Base-by-base conservation (phyloP, 805 yeast species). In the Metschnikowia santaceciliae region DNA sequence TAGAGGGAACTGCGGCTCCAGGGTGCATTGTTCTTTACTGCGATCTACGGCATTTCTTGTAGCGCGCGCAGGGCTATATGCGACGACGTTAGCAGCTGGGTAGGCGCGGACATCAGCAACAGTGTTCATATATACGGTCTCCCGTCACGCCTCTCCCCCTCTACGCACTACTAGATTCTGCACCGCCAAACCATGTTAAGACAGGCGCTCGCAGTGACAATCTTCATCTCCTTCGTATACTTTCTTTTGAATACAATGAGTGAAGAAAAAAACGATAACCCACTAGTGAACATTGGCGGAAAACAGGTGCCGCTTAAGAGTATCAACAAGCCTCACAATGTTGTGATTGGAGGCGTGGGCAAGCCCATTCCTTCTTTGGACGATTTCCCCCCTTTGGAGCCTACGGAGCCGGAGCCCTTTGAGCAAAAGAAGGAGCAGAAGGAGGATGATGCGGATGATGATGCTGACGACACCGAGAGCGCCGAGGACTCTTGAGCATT, bases 301-400 rank as follows among this genome's bases (percentile, higher is more conserved):
- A 63, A 61, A 49, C 58, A 57, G 49, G 74, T 74, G 10, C 78
- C 77, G 6, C 67, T 70, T 51, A 59, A 57, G 44, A 47, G 47
- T 41, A 68, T 74, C 54, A 71, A 65, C 59, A 71, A 69, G 53
- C 78, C 78, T 4, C 78, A 74, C 50, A 46, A 53, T 38, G 61
- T 53, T 36, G 57, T 59, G 22, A 42, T 59, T 42, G 61, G 58
- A 17, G 57, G 58, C 44, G 50, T 52, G 37, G 42, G 54, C 40
- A 56, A 54, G 50, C 50, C 59, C n/a, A 46, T 54, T 22, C 59
- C 59, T 15, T 48, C 53, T 36, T 44, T 52, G 48, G 56, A 54
- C 32, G 50, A 47, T 47, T 55, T 55, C 32, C 59, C 59, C 22
- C 52, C 57, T 32, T 54, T 55, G 51, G 59, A 55, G 53, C 59